phyloP scores from a whole-genome alignment of 768 basidiomycete genomes.

The Phlebiopsis flavidoalba region DNA sequence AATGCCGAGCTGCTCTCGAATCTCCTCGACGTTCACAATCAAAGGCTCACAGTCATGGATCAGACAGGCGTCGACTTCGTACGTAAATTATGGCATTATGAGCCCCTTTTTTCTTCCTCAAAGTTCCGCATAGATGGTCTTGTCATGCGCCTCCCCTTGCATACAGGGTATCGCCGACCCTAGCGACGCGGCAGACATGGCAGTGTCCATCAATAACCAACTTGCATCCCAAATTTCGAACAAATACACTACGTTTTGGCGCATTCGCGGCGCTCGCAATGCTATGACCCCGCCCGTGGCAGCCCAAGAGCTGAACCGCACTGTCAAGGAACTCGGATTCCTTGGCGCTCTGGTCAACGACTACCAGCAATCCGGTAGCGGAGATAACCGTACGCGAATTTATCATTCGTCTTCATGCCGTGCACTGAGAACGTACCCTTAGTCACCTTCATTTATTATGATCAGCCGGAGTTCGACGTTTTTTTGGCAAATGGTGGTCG shows the following conservation, averaged over 20 bases:
- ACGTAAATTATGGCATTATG: background rate
- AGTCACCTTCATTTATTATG: background rate
- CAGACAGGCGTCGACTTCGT: background rate
- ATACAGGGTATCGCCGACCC: background rate
- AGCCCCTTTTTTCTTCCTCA: background rate
- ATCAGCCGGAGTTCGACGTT: conserved; percentile 4
- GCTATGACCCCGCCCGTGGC: background rate
- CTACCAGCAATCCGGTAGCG: background rate
- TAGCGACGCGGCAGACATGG: background rate
- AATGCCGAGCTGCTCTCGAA: background rate
- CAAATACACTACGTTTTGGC: background rate
- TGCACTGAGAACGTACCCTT: background rate
- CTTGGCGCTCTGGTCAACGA: conserved; percentile 3
- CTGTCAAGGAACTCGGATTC: background rate
- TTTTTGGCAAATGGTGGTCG: conserved; percentile 3
- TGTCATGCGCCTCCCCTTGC: conserved; percentile 1
- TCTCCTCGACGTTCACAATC: background rate
- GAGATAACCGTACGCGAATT: background rate
- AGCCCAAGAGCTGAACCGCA: background rate
- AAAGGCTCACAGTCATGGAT: background rate
- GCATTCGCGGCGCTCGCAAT: background rate
- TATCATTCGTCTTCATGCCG: background rate
- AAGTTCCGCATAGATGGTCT: background rate
- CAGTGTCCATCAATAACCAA: background rate
- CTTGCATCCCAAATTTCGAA: background rate